Base-by-base conservation (phyloP, 2,329 filamentous ascomycete genomes). In the Diaporthe sp. region DNA sequence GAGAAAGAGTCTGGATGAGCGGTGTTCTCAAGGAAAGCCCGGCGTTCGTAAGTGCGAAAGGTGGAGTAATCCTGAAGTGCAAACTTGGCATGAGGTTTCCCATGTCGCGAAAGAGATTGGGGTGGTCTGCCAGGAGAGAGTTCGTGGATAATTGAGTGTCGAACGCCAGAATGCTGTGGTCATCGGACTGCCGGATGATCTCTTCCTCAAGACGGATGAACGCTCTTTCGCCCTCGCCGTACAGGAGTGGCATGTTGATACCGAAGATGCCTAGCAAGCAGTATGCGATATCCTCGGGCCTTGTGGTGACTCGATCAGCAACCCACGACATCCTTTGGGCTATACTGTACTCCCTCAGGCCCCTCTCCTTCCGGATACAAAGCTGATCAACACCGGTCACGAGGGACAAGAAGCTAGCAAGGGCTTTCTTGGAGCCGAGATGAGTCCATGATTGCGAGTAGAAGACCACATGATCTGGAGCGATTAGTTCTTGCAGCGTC, bases 171-270 rank as follows among this genome's bases (percentile, higher is more conserved):
- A 79, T 37, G 44, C 75, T 77, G 57, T 71, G 73, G 15, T 75
- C 73, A 22, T 46, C 67, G 25, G 57, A 72, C 34, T 57, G 53
- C 3, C 71, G 70, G 19, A 76, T 51, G 31, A 83, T 79, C 65
- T 81, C 80, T 22, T 80, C 77, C 61, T 81, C 80, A 8, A 82
- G 78, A 28, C 80, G 70, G 31, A 76, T 72, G 65, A 81, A 81
- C 12, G 80, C 79, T 4, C 74, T 76, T 22, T 60, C 44, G 28
- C 80, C 80, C 67, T 83, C 80, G n/a, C 81, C 81, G 53, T 82
- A 83, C 10, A 82, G 77, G 15, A 83, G 72, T 2, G 82, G 79
- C 72, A 83, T 78, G 46, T 79, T 80, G 17, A 82, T 72, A 25
- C 73, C 77, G 34, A 82, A 81, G 5, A 81, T 67, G 1, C 81